Evolutionary conservation across 495 filamentous ascomycete species (phyloP).

Genomic region (Emericellopsis terricola): DNA sequence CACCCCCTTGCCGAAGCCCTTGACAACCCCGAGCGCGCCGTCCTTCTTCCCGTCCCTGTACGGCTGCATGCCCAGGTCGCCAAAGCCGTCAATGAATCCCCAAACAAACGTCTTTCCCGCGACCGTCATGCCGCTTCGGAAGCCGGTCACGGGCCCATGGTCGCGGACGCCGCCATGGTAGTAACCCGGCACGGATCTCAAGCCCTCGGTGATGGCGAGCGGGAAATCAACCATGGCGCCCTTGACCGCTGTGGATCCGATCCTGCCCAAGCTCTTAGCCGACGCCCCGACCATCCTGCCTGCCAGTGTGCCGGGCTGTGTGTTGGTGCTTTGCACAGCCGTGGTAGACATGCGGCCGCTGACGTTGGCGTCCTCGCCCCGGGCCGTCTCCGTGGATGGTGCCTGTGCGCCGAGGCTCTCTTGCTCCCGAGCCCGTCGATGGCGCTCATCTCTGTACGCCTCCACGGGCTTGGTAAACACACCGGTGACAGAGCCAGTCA

Average conservation of each 20-base stretch:
- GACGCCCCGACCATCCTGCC: too few relatives aligned
- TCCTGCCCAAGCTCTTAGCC: too few relatives aligned
- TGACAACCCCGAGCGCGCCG: background rate
- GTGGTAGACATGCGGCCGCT: too few relatives aligned
- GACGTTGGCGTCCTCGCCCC: too few relatives aligned
- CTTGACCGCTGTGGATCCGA: background rate
- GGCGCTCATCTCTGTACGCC: too few relatives aligned
- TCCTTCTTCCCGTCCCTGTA: background rate
- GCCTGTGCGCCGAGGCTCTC: too few relatives aligned
- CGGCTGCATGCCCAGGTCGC: background rate
- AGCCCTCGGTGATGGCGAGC: background rate
- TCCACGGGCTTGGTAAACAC: background rate
- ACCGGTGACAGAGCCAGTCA: background rate
- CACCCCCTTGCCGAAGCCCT: background rate
- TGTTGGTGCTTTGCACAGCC: too few relatives aligned
- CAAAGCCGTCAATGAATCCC: background rate
- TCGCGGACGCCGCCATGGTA: background rate
- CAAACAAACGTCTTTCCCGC: background rate
- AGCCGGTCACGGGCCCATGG: background rate
- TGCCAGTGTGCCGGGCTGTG: too few relatives aligned
- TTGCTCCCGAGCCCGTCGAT: too few relatives aligned
- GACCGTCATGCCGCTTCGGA: background rate
- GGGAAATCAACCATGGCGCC: background rate
- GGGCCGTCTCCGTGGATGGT: too few relatives aligned
- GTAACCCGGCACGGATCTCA: background rate